phyloP scores from a whole-genome alignment of 1,284 basidiomycete species.

The Ganoderma multipileum region DNA sequence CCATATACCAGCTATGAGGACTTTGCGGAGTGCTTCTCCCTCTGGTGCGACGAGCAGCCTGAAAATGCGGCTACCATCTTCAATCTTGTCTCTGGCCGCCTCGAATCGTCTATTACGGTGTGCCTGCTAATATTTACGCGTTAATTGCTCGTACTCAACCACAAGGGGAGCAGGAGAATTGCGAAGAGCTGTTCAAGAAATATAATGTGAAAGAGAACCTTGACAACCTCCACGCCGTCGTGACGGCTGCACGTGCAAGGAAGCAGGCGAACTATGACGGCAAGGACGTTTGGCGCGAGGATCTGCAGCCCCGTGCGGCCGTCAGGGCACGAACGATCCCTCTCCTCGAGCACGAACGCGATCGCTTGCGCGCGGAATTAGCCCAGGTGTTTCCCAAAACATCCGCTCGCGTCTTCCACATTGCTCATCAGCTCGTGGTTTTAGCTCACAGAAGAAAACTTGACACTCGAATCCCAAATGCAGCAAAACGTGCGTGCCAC shows the following conservation, averaged over 20 bases:
- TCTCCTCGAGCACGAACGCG: conserved; percentile 59
- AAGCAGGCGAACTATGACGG: conserved; percentile 52
- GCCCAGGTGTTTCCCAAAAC: conserved; percentile 46
- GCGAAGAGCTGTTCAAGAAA: conserved; percentile 65
- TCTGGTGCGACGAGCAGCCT: conserved; percentile 77
- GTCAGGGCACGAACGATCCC: conserved; percentile 68
- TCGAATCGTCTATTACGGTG: conserved; percentile 71
- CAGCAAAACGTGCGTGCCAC: conserved; percentile 54
- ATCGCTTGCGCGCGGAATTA: conserved; percentile 56
- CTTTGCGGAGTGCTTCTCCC: conserved; percentile 77
- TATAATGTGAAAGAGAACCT: conserved; percentile 72
- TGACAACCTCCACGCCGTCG: conserved; percentile 70
- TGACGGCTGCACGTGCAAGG: conserved; percentile 72
- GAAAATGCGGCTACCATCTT: conserved; percentile 71
- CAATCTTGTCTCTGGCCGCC: conserved; percentile 70
- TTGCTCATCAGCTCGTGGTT: conserved; percentile 8
- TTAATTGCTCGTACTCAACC: not conserved
- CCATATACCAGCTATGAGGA: conserved; percentile 66
- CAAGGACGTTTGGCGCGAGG: conserved; percentile 68
- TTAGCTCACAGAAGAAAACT: conserved; percentile 65
- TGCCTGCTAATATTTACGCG: conserved; percentile 28
- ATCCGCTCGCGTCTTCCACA: not conserved
- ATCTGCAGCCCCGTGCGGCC: conserved; percentile 65
- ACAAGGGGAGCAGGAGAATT: conserved; percentile 38
- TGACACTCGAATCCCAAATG: conserved; percentile 52